Evolutionary conservation across 2,329 filamentous ascomycete genomes (phyloP).

Genomic region (Cytospora chrysosperma): DNA sequence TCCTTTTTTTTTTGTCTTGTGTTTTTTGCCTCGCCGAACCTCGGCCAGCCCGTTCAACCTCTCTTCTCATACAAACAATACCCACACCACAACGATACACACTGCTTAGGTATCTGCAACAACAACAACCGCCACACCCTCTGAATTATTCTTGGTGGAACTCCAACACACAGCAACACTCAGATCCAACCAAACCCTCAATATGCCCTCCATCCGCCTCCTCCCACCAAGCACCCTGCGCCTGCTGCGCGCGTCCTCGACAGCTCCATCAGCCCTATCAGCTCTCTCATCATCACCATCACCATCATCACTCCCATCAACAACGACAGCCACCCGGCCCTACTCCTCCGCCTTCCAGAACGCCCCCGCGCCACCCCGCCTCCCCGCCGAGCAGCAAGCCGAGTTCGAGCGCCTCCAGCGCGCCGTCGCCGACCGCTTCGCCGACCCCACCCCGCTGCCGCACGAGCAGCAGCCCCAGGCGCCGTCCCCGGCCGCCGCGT

Average conservation of each 20-base stretch:
- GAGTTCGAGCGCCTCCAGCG: slow-evolving; percentile 85
- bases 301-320: background rate
- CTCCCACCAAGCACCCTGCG: background rate
- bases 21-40: slow-evolving; percentile 11
- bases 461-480: slow-evolving; percentile 27
- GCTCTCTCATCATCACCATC: background rate
- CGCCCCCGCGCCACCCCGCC: slow-evolving; percentile 75
- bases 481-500: slow-evolving; percentile 26
- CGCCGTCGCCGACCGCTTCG: slow-evolving; percentile 48
- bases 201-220: slow-evolving; percentile 17
- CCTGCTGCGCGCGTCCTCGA: background rate
- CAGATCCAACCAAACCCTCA: background rate
- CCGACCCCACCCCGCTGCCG: slow-evolving; percentile 33
- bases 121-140: background rate
- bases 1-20: background rate
- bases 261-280: background rate
- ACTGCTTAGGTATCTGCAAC: too few species aligned
- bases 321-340: slow-evolving; percentile 27
- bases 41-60: slow-evolving; percentile 7
- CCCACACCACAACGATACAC: background rate
- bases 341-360: slow-evolving; percentile 45
- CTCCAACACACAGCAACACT: background rate
- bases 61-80: background rate
- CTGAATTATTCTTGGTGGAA: background rate
- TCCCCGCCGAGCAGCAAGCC: slow-evolving; percentile 85